Evolutionary conservation across 257 asterid species (phyloP).

Genomic region (Nicotiana undulata): DNA sequence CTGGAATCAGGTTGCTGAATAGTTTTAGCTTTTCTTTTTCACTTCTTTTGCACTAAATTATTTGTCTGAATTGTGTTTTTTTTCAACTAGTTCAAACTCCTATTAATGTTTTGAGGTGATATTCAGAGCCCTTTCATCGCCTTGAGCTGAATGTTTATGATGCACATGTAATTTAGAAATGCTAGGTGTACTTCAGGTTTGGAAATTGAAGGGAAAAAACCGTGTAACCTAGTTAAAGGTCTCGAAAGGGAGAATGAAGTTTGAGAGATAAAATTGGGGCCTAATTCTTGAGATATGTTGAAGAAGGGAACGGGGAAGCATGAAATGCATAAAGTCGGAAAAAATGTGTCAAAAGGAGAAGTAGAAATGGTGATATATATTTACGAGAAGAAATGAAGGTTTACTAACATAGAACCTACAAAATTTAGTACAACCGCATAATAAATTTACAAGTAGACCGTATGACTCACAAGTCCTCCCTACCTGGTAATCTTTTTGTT

Average conservation of each 20-base stretch:
- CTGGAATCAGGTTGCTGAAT: neutral
- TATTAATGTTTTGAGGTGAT: neutral
- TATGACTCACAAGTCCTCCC: neutral
- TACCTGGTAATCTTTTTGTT: neutral
- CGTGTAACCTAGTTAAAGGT: neutral
- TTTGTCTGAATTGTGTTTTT: neutral
- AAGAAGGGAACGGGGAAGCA: neutral
- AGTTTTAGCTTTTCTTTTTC: neutral
- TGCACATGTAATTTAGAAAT: neutral
- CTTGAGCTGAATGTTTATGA: neutral
- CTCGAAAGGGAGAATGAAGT: neutral
- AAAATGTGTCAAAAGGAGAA: neutral
- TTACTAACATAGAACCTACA: neutral
- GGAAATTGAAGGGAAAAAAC: neutral
- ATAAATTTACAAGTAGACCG: neutral
- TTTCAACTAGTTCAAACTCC: neutral
- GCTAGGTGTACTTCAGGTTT: neutral
- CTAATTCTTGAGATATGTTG: neutral
- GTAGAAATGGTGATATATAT: neutral
- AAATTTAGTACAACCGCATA: neutral
- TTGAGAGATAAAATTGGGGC: neutral
- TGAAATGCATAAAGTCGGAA: neutral
- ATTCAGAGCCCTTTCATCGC: neutral
- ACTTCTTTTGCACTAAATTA: neutral
- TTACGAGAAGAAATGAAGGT: neutral